These are phyloP conservation scores for Sugiyamaella novakii DNA, from an alignment of 1,139 yeast species.

Conservation along the genomic window DNA sequence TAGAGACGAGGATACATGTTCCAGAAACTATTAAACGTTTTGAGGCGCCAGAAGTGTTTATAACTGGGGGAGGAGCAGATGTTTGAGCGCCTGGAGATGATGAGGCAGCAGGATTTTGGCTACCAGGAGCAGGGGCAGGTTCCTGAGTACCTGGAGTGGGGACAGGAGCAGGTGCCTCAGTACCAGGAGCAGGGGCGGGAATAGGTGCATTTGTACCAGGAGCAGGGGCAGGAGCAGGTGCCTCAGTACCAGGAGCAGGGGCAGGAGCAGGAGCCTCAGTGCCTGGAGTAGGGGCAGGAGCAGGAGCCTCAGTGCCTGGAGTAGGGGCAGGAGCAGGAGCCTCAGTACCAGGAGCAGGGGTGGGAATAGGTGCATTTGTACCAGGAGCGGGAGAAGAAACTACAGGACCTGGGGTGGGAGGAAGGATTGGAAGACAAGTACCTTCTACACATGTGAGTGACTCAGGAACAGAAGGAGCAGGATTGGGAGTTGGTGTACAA, in stretches of 20 bases:
- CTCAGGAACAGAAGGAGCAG: conserved; percentile 7
- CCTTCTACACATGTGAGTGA: conserved; percentile 1
- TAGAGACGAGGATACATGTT: background rate
- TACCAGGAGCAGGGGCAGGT: conserved; percentile 12
- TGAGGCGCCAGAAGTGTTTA: conserved; percentile 9
- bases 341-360: conserved; percentile 11
- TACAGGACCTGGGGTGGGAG: conserved; percentile 1
- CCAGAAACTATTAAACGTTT: background rate
- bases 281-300: conserved; percentile 13
- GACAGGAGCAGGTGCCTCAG: conserved; percentile 5
- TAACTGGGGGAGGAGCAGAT: conserved; percentile 1
- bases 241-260: conserved; percentile 13
- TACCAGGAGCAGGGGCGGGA: conserved; percentile 8
- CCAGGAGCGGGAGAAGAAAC: conserved; percentile 13
- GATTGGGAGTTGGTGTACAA: conserved; percentile 5
- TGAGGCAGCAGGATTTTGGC: background rate
- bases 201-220: conserved; percentile 10
- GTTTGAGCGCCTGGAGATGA: background rate
- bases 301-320: conserved; percentile 9
- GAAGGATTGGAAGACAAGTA: background rate
- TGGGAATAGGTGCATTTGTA: conserved; percentile 1
- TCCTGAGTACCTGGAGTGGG: conserved; percentile 1
- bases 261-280: conserved; percentile 8
- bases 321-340: conserved; percentile 13
- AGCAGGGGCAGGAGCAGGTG: conserved; percentile 12